phyloP scores from a whole-genome alignment of 2,329 filamentous ascomycete species.

The Talaromyces atroroseus region DNA sequence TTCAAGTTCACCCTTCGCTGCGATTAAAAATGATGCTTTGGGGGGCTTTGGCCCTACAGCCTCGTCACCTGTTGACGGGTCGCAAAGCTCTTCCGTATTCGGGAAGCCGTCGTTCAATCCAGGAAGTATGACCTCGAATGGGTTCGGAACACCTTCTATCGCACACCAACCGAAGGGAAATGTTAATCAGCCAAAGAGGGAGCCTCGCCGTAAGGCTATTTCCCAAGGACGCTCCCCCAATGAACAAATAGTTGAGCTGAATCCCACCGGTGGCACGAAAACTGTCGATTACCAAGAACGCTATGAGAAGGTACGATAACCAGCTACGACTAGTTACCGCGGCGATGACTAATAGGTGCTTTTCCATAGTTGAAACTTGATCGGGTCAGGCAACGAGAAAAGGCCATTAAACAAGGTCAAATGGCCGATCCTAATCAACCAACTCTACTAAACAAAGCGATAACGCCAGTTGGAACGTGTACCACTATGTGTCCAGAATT shows the following conservation, averaged over 20 bases:
- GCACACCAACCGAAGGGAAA: constrained; percentile 9
- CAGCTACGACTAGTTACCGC: neutral
- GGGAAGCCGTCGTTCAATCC: constrained; percentile 19
- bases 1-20: constrained; percentile 13
- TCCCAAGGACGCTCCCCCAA: constrained; percentile 4
- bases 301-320: constrained; percentile 30
- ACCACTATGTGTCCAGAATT: constrained; percentile 61
- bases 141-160: constrained; percentile 16
- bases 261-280: constrained; percentile 22
- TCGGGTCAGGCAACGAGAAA: constrained; percentile 45
- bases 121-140: constrained; percentile 14
- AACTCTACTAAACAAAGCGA: constrained; percentile 55
- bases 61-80: constrained; percentile 3
- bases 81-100: constrained; percentile 1
- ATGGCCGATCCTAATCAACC: constrained; percentile 57
- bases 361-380: constrained; percentile 42
- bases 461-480: constrained; percentile 58
- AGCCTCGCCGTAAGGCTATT: constrained; percentile 15
- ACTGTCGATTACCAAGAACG: constrained; percentile 28
- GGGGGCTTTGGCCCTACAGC: neutral
- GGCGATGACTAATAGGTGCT: neutral
- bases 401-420: constrained; percentile 49
- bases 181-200: constrained; percentile 15
- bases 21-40: constrained; percentile 11
- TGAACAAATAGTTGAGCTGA: constrained; percentile 12